Evolutionary conservation across 192 early-diverging fungal species (phyloP), one percentile per base, ranked within the genome.

Genomic region (Obelidium mucronatum): DNA sequence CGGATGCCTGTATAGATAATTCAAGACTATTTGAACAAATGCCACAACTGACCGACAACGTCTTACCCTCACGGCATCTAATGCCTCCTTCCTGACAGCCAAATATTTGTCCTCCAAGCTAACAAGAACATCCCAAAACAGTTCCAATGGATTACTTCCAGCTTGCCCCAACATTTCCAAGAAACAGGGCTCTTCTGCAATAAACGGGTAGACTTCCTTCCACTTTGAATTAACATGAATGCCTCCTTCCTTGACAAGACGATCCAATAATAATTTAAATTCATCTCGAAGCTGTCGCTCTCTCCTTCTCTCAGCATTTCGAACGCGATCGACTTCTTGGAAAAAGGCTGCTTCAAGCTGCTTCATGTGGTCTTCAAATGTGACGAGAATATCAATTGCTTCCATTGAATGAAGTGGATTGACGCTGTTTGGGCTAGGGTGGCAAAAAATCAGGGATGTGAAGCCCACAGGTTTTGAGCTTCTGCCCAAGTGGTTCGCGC

Each of bases 101-200:
- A 93, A 88, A 19, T 91, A 83, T 17, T 85, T 79, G 35, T 97
- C 94, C 24, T 94, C 92, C 2, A 98, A 80, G 30, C 92, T 88
- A 67, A 94, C 90, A 15, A 97, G 78, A 2, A 91, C 69, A 78
- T 99, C 97, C 93, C 96, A 97, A 79, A 97, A 99, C 37, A 99
- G 73, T 53, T 99, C 97, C 37, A 96, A 77, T 0, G 97, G 96
- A 5, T 90, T 89, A 2, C 94, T 95, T 8, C 95, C 96, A 1
- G 89, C 81, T 75, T 94, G 90, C 0, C 94, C 94, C 2, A 99
- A 85, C 76, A 95, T 89, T 5, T 86, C 75, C 26, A 71, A 15
- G 65, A 93, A 97, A 24, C 92, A 82, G 22, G 80, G 65, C 69
- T 98, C 94, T 0, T 86, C 81, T 40, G 91, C 86, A 68, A 97